phyloP scores from a whole-genome alignment of 2,329 filamentous ascomycete species.

The Trichoderma koningiopsis region DNA sequence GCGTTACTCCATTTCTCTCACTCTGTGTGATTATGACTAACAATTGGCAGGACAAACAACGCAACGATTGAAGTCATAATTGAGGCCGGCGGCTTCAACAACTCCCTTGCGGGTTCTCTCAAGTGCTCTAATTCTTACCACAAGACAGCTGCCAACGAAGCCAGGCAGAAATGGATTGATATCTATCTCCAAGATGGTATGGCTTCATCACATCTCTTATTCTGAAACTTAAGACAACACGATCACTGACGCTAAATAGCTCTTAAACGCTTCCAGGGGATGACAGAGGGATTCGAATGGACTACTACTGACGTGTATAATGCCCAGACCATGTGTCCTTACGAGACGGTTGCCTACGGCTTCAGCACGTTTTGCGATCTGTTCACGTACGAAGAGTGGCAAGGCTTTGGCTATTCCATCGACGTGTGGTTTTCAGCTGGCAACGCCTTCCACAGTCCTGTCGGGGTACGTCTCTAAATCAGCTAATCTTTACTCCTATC shows the following conservation, averaged over 20 bases:
- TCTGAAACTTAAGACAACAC: neutral
- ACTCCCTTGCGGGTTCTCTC: slow-evolving; percentile 68
- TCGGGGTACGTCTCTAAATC: slow-evolving; percentile 50
- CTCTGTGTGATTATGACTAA: neutral
- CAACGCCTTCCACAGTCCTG: slow-evolving; percentile 64
- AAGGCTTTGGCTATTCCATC: slow-evolving; percentile 69
- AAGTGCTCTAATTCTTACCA: slow-evolving; percentile 64
- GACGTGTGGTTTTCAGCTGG: slow-evolving; percentile 67
- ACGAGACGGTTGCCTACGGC: slow-evolving; percentile 76
- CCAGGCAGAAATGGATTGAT: slow-evolving; percentile 59
- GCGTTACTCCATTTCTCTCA: neutral
- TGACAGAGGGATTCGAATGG: slow-evolving; percentile 64
- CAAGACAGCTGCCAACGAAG: slow-evolving; percentile 55
- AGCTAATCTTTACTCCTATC: neutral
- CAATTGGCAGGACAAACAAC: slow-evolving; percentile 58
- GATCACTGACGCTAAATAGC: slow-evolving; percentile 42
- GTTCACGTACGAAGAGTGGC: slow-evolving; percentile 76
- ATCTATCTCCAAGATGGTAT: slow-evolving; percentile 65
- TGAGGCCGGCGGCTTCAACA: slow-evolving; percentile 65
- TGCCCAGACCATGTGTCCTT: slow-evolving; percentile 72
- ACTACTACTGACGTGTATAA: slow-evolving; percentile 64
- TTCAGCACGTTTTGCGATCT: slow-evolving; percentile 74
- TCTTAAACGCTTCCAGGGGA: slow-evolving; percentile 58
- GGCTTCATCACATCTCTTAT: neutral
- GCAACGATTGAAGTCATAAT: slow-evolving; percentile 73